Conservation (phyloP, 2,329 filamentous ascomycete genomes). For the Penicillium crustosum region DNA sequence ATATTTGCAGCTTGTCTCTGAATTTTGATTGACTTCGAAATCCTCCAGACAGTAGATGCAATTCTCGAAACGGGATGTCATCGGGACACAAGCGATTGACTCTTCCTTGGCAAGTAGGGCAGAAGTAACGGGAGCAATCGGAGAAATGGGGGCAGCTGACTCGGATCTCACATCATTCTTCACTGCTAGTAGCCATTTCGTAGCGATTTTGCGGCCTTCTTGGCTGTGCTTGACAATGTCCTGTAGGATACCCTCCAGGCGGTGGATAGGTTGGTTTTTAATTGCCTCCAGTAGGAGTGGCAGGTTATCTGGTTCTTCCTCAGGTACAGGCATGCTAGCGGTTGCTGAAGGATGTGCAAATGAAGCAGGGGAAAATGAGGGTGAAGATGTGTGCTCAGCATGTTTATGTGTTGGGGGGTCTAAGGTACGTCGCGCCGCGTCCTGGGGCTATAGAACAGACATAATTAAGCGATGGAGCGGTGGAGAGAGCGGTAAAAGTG, state of each 20-base stretch:
- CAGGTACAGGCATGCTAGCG: not conserved
- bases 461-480: not conserved
- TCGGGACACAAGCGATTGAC: too few species aligned
- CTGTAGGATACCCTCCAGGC: not conserved
- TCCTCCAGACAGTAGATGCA: not conserved
- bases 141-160: not conserved
- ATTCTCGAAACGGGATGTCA: not conserved
- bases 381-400: too few species aligned
- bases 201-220: not conserved
- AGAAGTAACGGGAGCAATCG: too few species aligned
- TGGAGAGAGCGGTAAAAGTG: not conserved
- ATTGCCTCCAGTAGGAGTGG: not conserved
- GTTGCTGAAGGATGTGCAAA: not conserved
- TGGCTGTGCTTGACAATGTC: not conserved
- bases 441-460: not conserved
- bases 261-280: not conserved
- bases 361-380: not conserved
- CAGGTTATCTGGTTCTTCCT: not conserved
- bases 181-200: not conserved
- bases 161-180: not conserved
- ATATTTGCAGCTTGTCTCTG: not conserved
- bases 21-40: not conserved
- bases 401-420: not conserved
- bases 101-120: not conserved
- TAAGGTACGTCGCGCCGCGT: not conserved